Conservation (phyloP, 1,139 yeast species). For the Hanseniaspora uvarum region DNA sequence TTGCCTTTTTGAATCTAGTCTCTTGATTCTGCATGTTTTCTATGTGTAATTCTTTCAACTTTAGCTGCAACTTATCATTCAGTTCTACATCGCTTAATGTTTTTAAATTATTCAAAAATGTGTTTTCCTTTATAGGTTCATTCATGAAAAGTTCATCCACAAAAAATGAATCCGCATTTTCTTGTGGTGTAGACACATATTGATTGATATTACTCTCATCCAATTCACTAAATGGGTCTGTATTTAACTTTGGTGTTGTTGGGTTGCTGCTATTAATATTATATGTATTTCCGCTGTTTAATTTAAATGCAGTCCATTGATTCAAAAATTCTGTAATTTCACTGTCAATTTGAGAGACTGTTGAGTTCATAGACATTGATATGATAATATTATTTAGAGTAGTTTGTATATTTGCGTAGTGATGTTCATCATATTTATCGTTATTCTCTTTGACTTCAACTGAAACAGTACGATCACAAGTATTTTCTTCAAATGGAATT, state of each 20-base stretch:
- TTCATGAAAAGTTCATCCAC: background rate
- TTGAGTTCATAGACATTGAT: background rate
- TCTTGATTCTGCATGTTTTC: slow-evolving; percentile 26
- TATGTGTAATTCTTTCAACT: slow-evolving; percentile 25
- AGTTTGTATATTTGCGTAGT: background rate
- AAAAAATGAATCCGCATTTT: slow-evolving; percentile 20
- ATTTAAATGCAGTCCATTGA: slow-evolving; percentile 5
- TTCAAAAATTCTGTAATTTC: slow-evolving; percentile 7
- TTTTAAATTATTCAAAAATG: slow-evolving; percentile 16
- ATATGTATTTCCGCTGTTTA: background rate
- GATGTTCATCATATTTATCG: background rate
- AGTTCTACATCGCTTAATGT: slow-evolving; percentile 28
- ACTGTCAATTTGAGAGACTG: slow-evolving; percentile 1
- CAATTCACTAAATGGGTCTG: background rate
- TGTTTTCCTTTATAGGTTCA: background rate
- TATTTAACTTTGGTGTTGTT: background rate
- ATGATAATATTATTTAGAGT: background rate
- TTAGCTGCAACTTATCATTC: slow-evolving; percentile 25
- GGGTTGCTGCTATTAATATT: background rate
- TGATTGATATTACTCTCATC: background rate
- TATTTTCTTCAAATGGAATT: background rate
- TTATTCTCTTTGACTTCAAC: background rate
- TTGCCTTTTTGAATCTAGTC: slow-evolving; percentile 13
- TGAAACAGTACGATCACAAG: background rate
- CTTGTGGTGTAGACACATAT: slow-evolving; percentile 2